phyloP scores from a whole-genome alignment of 192 early-diverging fungal genomes.

The Coemansia sp. region DNA sequence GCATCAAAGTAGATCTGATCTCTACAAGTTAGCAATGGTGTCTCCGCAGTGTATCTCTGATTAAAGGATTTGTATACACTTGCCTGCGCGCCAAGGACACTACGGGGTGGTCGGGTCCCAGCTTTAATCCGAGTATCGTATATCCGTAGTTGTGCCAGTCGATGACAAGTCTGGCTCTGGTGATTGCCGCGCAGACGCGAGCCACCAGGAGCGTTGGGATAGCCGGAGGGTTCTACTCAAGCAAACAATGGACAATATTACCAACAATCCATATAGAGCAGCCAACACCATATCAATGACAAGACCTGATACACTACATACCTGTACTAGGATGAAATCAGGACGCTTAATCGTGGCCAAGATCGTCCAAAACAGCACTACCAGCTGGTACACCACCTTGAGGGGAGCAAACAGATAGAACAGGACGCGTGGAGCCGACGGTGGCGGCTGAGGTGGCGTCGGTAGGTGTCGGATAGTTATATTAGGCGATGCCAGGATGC shows the following conservation, averaged over 20 bases:
- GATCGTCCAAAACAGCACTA: constrained; percentile 65
- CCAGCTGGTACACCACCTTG: constrained; percentile 65
- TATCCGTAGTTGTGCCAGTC: constrained; percentile 99
- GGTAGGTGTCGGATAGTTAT: constrained; percentile 29
- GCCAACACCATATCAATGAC: neutral
- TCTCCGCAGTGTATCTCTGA: neutral
- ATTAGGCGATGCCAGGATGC: constrained; percentile 9
- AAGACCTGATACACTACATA: constrained; percentile 36
- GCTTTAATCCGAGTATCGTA: constrained; percentile 76
- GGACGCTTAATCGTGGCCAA: constrained; percentile 60
- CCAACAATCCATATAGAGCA: constrained; percentile 4
- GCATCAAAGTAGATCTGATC: neutral
- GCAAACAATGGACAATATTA: neutral
- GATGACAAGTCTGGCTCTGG: constrained; percentile 76
- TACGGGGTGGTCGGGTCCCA: constrained; percentile 62
- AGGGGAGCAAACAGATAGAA: constrained; percentile 73
- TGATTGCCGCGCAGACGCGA: constrained; percentile 66
- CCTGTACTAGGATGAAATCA: constrained; percentile 76
- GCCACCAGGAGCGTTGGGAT: constrained; percentile 88
- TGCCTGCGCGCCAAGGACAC: constrained; percentile 35
- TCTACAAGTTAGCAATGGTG: neutral
- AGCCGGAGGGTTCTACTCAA: constrained; percentile 83
- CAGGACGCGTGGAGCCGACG: constrained; percentile 58
- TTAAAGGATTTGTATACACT: neutral
- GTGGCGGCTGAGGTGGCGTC: constrained; percentile 54